Conservation (phyloP, 306 rosid genomes). For the Quercus mongolica region DNA sequence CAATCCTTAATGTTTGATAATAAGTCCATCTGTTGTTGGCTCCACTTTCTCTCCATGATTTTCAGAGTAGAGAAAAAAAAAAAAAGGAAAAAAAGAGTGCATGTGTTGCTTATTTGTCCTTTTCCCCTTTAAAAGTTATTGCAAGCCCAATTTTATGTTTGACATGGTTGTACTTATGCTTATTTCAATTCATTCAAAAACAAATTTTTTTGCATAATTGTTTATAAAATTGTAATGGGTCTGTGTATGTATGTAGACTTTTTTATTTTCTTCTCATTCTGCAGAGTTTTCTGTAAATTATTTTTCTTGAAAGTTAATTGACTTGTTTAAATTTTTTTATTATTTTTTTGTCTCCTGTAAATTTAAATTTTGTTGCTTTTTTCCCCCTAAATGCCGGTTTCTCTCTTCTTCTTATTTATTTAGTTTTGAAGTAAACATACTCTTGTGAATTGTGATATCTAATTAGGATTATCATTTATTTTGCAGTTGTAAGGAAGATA, state of each 20-base stretch:
- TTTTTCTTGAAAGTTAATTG: too few relatives aligned
- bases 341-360: too few relatives aligned
- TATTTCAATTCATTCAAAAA: not conserved
- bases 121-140: not conserved
- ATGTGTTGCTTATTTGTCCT: not conserved
- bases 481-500: conserved; percentile 33
- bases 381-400: not conserved
- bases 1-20: too few relatives aligned
- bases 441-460: not conserved
- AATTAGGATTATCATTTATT: conserved; percentile 15
- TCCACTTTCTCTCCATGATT: not conserved
- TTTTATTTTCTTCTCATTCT: too few relatives aligned
- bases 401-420: conserved; percentile 5
- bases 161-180: not conserved
- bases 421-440: not conserved
- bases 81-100: not conserved
- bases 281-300: too few relatives aligned
- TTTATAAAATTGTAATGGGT: not conserved
- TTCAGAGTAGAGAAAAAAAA: not conserved
- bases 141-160: not conserved
- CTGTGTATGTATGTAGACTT: not conserved
- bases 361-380: not conserved
- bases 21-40: too few relatives aligned
- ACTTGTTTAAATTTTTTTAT: too few relatives aligned
- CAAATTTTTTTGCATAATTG: not conserved